Evolutionary conservation across 2,329 filamentous ascomycete genomes (phyloP).

Genomic region (Aureobasidium sp.): DNA sequence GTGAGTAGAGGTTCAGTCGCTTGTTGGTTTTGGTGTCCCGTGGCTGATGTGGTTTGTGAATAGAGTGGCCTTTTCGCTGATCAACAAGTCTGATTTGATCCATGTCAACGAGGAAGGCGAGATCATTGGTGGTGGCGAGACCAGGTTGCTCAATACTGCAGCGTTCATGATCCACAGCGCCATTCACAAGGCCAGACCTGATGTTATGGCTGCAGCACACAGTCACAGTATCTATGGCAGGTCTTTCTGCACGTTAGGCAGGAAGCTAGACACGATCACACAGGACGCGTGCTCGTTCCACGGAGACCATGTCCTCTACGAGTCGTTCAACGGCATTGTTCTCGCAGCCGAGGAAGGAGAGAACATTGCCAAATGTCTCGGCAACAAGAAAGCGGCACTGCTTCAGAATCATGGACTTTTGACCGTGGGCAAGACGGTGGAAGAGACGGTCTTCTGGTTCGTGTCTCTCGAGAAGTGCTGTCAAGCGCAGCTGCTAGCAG

Average conservation of each 20-base stretch:
- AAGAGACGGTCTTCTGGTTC: slow-evolving; percentile 39
- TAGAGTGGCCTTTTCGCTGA: slow-evolving; percentile 35
- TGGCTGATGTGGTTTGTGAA: slow-evolving; percentile 19
- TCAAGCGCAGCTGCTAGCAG: slow-evolving; percentile 43
- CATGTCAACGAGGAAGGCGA: slow-evolving; percentile 38
- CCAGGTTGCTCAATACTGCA: slow-evolving; percentile 37
- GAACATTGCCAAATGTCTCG: slow-evolving; percentile 36
- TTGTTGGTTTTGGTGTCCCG: too few relatives aligned
- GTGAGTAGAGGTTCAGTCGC: background rate
- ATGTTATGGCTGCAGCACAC: slow-evolving; percentile 41
- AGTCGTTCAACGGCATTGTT: slow-evolving; percentile 42
- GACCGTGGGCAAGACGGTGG: slow-evolving; percentile 36
- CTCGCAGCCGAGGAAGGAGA: slow-evolving; percentile 39
- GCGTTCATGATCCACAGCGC: slow-evolving; percentile 42
- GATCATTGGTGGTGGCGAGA: slow-evolving; percentile 36
- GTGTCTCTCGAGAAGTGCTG: slow-evolving; percentile 36
- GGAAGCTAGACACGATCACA: slow-evolving; percentile 38
- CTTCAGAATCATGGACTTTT: slow-evolving; percentile 41
- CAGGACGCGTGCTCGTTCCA: slow-evolving; percentile 41
- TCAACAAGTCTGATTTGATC: slow-evolving; percentile 43
- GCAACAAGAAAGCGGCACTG: slow-evolving; percentile 36
- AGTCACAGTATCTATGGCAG: slow-evolving; percentile 40
- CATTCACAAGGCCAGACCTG: slow-evolving; percentile 36
- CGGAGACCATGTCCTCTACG: slow-evolving; percentile 34
- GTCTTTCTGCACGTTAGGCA: slow-evolving; percentile 38